These are phyloP conservation scores for Keithomyces neogunnii DNA, from an alignment of 2,329 filamentous ascomycete species.

Conservation along the genomic window DNA sequence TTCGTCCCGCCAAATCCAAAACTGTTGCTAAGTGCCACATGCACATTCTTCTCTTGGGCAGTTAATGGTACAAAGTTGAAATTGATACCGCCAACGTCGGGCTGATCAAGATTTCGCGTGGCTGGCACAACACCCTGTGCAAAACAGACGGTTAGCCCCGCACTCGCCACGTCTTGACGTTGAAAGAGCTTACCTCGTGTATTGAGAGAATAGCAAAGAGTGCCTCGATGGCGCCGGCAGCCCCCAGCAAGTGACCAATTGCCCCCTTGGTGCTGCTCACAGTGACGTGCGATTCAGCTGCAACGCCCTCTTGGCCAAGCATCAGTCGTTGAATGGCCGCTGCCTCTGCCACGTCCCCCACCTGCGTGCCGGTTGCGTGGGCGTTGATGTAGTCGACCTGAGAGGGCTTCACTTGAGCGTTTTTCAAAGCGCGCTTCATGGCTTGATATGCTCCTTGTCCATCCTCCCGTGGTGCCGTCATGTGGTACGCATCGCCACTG, in stretches of 20 bases:
- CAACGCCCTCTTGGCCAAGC: constrained; percentile 60
- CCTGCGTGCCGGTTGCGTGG: constrained; percentile 78
- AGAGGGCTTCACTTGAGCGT: constrained; percentile 59
- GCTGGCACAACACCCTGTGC: constrained; percentile 68
- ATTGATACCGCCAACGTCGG: constrained; percentile 52
- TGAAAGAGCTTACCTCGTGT: constrained; percentile 52
- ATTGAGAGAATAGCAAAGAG: constrained; percentile 77
- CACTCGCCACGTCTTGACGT: neutral
- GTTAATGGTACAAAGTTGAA: constrained; percentile 78
- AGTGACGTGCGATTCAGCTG: constrained; percentile 56
- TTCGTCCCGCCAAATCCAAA: constrained; percentile 98
- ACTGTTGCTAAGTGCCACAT: constrained; percentile 81
- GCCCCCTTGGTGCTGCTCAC: constrained; percentile 93
- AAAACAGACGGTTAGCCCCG: neutral
- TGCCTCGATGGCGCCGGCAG: constrained; percentile 83
- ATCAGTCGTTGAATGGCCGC: constrained; percentile 71
- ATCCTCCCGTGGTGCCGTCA: constrained; percentile 80
- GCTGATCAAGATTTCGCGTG: constrained; percentile 70
- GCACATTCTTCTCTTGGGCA: constrained; percentile 61
- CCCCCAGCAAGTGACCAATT: constrained; percentile 83
- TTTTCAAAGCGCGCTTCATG: constrained; percentile 75
- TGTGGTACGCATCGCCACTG: constrained; percentile 85
- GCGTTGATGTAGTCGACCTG: constrained; percentile 90
- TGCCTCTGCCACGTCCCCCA: constrained; percentile 87
- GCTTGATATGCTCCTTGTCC: constrained; percentile 74